These are phyloP conservation scores for Adenanthera pavonina DNA, from an alignment of 306 rosid species.

Conservation along the genomic window DNA sequence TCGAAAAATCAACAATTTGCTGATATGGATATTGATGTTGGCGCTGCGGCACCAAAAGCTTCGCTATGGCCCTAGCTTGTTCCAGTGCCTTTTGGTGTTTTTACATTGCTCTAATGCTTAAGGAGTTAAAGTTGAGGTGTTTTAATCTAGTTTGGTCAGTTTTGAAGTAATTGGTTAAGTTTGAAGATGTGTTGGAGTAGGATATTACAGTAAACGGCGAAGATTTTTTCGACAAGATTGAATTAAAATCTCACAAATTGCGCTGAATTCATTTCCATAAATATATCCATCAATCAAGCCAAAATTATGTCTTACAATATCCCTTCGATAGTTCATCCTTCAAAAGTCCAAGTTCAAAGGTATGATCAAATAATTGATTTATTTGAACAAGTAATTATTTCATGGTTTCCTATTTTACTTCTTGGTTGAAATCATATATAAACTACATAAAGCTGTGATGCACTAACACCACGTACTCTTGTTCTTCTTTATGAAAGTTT, in stretches of 20 bases:
- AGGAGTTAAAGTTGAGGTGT: too few relatives aligned
- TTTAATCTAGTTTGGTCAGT: too few relatives aligned
- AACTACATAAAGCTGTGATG: constrained; percentile 47
- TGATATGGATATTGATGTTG: too few relatives aligned
- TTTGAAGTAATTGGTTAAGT: too few relatives aligned
- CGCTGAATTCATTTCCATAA: not conserved
- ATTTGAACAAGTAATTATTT: not conserved
- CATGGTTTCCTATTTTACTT: constrained; percentile 30
- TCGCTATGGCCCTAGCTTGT: too few relatives aligned
- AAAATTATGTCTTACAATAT: not conserved
- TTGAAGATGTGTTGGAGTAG: too few relatives aligned
- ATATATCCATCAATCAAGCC: not conserved
- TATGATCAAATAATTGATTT: not conserved
- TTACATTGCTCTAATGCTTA: too few relatives aligned
- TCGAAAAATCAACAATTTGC: too few relatives aligned
- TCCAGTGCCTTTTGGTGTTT: too few relatives aligned
- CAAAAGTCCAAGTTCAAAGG: not conserved
- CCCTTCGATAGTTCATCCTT: not conserved
- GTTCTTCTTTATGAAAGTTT: constrained; percentile 39
- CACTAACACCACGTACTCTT: constrained; percentile 38
- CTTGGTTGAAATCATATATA: constrained; percentile 27
- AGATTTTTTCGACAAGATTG: not conserved
- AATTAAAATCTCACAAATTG: not conserved
- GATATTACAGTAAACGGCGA: too few relatives aligned
- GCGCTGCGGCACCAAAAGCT: too few relatives aligned